These are phyloP conservation scores for Colletotrichum navitas DNA, from an alignment of 2,329 filamentous ascomycete species.

Conservation along the genomic window DNA sequence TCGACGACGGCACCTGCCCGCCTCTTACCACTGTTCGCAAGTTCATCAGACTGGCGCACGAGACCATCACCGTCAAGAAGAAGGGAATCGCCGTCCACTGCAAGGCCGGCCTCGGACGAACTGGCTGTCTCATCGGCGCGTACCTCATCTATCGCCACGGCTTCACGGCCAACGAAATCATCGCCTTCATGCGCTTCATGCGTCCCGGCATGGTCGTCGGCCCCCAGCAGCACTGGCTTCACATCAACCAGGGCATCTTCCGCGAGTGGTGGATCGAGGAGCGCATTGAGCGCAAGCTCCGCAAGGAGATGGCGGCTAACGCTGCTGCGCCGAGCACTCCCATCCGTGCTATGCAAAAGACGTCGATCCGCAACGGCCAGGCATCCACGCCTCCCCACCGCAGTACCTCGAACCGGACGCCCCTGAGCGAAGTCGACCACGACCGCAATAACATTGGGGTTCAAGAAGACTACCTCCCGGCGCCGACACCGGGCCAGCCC, in stretches of 20 bases:
- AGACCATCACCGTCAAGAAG: constrained; percentile 91
- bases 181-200: constrained; percentile 99
- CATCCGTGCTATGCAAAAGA: constrained; percentile 72
- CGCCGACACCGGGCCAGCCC: constrained; percentile 94
- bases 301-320: constrained; percentile 68
- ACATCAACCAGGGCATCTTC: constrained; percentile 96
- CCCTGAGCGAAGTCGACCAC: constrained; percentile 93
- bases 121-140: constrained; percentile 95
- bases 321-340: constrained; percentile 69
- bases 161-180: constrained; percentile 97
- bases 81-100: constrained; percentile 98
- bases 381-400: constrained; percentile 87
- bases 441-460: constrained; percentile 76
- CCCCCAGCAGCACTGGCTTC: constrained; percentile 98
- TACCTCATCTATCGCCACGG: constrained; percentile 98
- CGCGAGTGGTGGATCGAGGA: constrained; percentile 99
- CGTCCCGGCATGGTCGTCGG: constrained; percentile 98
- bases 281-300: constrained; percentile 77
- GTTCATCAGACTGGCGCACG: constrained; percentile 94
- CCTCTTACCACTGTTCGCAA: constrained; percentile 89
- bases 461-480: constrained; percentile 93
- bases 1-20: constrained; percentile 97
- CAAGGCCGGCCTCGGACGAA: constrained; percentile 96
- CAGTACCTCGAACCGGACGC: constrained; percentile 79
- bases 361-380: constrained; percentile 70